Base-by-base conservation (phyloP, 768 basidiomycete genomes). In the Leccinellum luteum region DNA sequence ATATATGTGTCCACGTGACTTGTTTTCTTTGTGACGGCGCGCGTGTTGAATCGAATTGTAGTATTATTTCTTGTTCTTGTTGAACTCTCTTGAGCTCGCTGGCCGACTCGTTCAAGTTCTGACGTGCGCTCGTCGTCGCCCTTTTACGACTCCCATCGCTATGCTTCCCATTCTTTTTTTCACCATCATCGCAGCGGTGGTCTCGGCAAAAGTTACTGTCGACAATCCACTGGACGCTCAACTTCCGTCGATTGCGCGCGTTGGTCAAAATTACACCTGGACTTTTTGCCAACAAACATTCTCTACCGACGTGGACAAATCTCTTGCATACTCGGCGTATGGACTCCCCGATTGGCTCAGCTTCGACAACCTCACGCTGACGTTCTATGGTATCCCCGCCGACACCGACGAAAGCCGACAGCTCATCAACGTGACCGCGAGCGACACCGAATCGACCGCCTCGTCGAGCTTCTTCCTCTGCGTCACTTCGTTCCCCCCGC, bases 241-340 rank as follows among this genome's bases (percentile, higher is more conserved):
- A 74, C 81, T 85, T 45, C 93, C 94, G 19, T 78, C 80, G 44
- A 83, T 97, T 59, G 93, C 92, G 21, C 85, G 91, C 58, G 72
- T 86, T 38, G 76, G 77, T 66, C 63, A 81, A 54, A 75, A 78
- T 45, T 98, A 83, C 70, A 76, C 78, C 48, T 98, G 92, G 87
- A 71, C 85, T 14, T 79, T 91, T 64, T 81, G 87, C 60, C 66
- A 76, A 4, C 66, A 72, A 50, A 93, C 94, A 0, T 96, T 95
- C 73, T 66, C 71, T 30, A 80, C 81, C 9, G 63, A 74, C 31
- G 69, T 72, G 60, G 81, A 76, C 58, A 45, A 69, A 47, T 60
- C 82, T 7, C 61, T 85, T 34, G 70, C 64, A 23, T 90, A 87
- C 67, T 74, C 83, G 4, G 79, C 81, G 0, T 79, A 79, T 5